Evolutionary conservation across 768 basidiomycete genomes (phyloP).

Genomic region (Boletus reticulatus): DNA sequence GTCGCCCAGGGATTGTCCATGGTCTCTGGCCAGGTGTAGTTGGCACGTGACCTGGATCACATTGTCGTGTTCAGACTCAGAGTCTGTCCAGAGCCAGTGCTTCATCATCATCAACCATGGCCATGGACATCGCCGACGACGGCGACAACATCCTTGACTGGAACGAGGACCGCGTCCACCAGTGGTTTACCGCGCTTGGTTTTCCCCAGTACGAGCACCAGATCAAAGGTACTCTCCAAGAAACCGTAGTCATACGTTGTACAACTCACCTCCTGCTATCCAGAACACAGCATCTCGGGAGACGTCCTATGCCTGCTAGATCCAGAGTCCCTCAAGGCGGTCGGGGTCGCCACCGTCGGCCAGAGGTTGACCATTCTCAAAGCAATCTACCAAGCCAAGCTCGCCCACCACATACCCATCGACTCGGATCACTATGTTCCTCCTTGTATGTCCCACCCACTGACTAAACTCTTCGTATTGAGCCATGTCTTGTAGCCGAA

Average conservation of each 20-base stretch:
- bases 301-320: conserved; percentile 85
- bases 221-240: conserved; percentile 58
- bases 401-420: conserved; percentile 78
- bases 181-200: conserved; percentile 75
- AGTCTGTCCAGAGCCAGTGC: not conserved
- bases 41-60: conserved; percentile 18
- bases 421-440: conserved; percentile 86
- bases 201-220: conserved; percentile 83
- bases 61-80: not conserved
- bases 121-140: conserved; percentile 29
- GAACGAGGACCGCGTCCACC: conserved; percentile 76
- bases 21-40: not conserved
- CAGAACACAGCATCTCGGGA: conserved; percentile 91
- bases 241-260: not conserved
- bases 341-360: conserved; percentile 89
- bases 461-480: not conserved
- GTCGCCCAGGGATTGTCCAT: conserved; percentile 83
- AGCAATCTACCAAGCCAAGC: conserved; percentile 86
- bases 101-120: conserved; percentile 9
- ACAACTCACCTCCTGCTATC: conserved; percentile 2
- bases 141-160: conserved; percentile 52
- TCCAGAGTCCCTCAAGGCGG: conserved; percentile 77
- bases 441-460: conserved; percentile 59
- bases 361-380: conserved; percentile 91
- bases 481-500: conserved; percentile 44